Conservation (phyloP, 108 stramenopile genomes). For the Parietichytrium sp. region DNA sequence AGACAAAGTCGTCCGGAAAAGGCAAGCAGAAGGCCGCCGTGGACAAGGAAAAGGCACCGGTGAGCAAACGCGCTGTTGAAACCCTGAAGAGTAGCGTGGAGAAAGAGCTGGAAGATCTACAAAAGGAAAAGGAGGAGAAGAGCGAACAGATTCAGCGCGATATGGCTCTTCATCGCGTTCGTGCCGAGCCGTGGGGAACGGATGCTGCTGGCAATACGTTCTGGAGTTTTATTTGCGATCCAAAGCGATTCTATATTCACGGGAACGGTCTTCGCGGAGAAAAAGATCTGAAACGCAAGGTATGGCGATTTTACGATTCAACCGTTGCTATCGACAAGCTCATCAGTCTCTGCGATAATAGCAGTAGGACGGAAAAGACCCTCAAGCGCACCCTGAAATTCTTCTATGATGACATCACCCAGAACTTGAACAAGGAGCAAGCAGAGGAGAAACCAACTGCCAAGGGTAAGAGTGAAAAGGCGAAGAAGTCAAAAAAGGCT, state of each 20-base stretch:
- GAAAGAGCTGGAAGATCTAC: background rate
- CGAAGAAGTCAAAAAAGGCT: too few relatives aligned
- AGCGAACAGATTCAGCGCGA: background rate
- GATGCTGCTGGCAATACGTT: background rate
- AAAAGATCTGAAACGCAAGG: background rate
- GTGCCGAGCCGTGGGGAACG: constrained; percentile 20
- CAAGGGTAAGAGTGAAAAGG: too few relatives aligned
- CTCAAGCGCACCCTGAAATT: background rate
- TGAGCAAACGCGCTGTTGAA: background rate
- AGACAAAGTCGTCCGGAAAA: background rate
- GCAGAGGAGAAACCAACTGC: background rate
- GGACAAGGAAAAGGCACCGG: background rate
- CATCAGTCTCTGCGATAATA: background rate
- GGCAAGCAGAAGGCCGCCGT: background rate
- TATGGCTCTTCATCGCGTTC: background rate
- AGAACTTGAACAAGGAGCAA: background rate
- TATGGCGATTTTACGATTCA: constrained; percentile 10
- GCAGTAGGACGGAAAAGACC: background rate
- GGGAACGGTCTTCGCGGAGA: constrained; percentile 1
- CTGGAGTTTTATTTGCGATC: background rate
- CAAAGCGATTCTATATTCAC: background rate
- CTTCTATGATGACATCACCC: background rate
- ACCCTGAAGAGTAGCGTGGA: background rate
- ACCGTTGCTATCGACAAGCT: background rate
- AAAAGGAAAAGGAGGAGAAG: background rate